These are phyloP conservation scores for Aspergillus pseudonomiae DNA, from an alignment of 2,329 filamentous ascomycete species.

Conservation along the genomic window DNA sequence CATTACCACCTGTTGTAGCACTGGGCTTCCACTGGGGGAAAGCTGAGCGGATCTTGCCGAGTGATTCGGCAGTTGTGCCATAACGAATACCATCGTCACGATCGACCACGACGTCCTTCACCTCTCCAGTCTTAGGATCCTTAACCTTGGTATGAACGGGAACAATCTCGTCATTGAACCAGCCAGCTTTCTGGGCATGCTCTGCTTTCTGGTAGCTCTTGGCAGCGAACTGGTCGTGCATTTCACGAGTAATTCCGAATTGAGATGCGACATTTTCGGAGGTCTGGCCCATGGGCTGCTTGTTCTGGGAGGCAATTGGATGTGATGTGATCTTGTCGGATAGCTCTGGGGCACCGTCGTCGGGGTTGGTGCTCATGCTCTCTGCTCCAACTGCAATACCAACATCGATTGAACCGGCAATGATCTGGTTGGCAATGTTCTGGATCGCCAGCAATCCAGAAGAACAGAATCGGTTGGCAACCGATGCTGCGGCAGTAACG, in stretches of 20 bases:
- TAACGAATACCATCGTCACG: slow-evolving; percentile 83
- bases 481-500: slow-evolving; percentile 74
- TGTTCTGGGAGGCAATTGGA: slow-evolving; percentile 82
- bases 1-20: slow-evolving; percentile 89
- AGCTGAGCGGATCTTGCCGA: slow-evolving; percentile 81
- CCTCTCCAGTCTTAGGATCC: slow-evolving; percentile 85
- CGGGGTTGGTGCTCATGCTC: slow-evolving; percentile 89
- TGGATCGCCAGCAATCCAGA: slow-evolving; percentile 86
- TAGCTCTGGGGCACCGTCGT: slow-evolving; percentile 79
- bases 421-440: slow-evolving; percentile 90
- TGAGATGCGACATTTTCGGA: slow-evolving; percentile 92
- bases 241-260: slow-evolving; percentile 66
- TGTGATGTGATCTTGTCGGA: slow-evolving; percentile 75
- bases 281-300: slow-evolving; percentile 87
- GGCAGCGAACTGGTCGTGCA: slow-evolving; percentile 84
- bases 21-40: slow-evolving; percentile 77
- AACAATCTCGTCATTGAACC: slow-evolving; percentile 84
- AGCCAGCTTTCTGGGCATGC: slow-evolving; percentile 77
- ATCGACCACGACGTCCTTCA: slow-evolving; percentile 73
- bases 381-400: slow-evolving; percentile 90
- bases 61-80: slow-evolving; percentile 78
- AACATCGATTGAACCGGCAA: slow-evolving; percentile 84
- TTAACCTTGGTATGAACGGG: slow-evolving; percentile 81
- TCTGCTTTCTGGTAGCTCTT: slow-evolving; percentile 82
- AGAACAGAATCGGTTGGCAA: slow-evolving; percentile 88